These are phyloP conservation scores for Halophytophthora polymorphica DNA, from an alignment of 352 stramenopile species.

Conservation along the genomic window DNA sequence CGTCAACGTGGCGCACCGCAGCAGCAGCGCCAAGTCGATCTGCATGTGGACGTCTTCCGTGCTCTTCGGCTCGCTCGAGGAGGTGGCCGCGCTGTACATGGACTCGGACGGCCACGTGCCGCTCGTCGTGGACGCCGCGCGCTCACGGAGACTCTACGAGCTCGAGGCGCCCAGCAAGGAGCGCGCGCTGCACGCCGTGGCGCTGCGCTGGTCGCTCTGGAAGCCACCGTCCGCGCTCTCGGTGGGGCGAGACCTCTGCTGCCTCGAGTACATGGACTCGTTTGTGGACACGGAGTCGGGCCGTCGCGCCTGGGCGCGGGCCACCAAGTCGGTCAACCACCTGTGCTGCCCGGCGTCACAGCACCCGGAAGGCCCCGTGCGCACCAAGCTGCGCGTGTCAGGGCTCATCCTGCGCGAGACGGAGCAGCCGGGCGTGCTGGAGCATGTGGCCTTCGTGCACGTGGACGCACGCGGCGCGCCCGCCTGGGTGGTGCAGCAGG, in stretches of 20 bases:
- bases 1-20: constrained; percentile 31
- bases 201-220: constrained; percentile 61
- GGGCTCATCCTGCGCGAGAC: constrained; percentile 66
- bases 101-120: constrained; percentile 36
- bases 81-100: constrained; percentile 60
- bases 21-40: constrained; percentile 39
- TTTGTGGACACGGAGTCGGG: constrained; percentile 59
- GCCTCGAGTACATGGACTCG: constrained; percentile 64
- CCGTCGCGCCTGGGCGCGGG: constrained; percentile 60
- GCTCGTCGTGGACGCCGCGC: constrained; percentile 42
- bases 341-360: constrained; percentile 54
- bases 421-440: constrained; percentile 43
- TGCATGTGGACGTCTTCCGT: constrained; percentile 57
- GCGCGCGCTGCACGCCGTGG: constrained; percentile 38
- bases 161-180: constrained; percentile 40
- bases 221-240: constrained; percentile 50
- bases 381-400: constrained; percentile 49
- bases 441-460: constrained; percentile 57
- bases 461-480: constrained; percentile 41
- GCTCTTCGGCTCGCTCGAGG: constrained; percentile 54
- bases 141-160: constrained; percentile 50
- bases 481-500: constrained; percentile 47
- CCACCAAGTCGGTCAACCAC: constrained; percentile 65
- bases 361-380: constrained; percentile 47
- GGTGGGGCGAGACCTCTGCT: constrained; percentile 50